Evolutionary conservation across 441 rosid genomes (phyloP).

Genomic region (Rhodomyrtus psidioides): DNA sequence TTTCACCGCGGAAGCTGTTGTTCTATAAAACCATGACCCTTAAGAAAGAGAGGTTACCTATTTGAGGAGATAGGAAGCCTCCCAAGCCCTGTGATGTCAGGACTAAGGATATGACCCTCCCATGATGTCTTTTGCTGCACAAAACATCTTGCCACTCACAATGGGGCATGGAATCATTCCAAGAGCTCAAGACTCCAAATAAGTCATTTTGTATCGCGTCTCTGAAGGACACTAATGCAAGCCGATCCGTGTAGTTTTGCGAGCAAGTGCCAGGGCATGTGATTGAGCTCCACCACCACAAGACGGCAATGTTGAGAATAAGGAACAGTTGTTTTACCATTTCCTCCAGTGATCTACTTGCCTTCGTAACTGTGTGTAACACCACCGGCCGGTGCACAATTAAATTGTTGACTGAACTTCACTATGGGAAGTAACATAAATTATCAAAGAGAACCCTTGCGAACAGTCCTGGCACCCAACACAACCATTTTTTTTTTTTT

Average conservation of each 20-base stretch:
- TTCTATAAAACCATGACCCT: not conserved
- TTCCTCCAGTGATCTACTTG: not conserved
- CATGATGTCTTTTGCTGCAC: not conserved
- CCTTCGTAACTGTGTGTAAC: not conserved
- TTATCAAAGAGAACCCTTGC: no score
- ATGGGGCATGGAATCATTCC: not conserved
- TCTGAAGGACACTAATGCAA: fast-evolving
- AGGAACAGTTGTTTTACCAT: not conserved
- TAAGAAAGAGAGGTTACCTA: not conserved
- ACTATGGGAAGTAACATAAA: not conserved
- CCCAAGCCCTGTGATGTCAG: not conserved
- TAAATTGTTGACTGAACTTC: not conserved
- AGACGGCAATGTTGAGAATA: not conserved
- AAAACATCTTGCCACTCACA: not conserved
- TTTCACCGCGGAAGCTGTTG: not conserved
- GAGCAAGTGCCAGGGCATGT: fast-evolving
- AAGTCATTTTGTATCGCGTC: not conserved
- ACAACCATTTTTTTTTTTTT: no score
- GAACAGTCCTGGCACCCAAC: no score
- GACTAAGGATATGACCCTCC: not conserved
- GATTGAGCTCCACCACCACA: not conserved
- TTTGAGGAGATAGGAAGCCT: not conserved
- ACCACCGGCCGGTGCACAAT: not conserved
- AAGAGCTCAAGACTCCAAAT: not conserved
- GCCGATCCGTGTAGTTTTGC: not conserved